Evolutionary conservation across 352 stramenopile species (phyloP).

Genomic region (Phytophthora pini): DNA sequence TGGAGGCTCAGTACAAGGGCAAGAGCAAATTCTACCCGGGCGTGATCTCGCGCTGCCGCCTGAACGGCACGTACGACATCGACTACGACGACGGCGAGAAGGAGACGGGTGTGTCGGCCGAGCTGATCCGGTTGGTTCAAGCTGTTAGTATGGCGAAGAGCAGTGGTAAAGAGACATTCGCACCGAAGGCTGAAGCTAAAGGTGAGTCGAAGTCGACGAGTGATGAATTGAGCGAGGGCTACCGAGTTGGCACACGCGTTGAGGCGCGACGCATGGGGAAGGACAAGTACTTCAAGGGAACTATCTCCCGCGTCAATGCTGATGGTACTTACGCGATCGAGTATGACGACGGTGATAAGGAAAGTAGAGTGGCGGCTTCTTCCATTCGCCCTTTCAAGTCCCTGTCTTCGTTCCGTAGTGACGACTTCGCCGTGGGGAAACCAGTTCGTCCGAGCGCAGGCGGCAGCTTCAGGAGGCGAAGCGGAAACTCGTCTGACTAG

Average conservation of each 20-base stretch:
- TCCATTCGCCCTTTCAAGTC: constrained; percentile 46
- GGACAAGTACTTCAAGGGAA: constrained; percentile 66
- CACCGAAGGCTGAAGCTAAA: constrained; percentile 9
- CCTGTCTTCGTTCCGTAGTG: constrained; percentile 29
- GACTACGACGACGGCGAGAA: constrained; percentile 27
- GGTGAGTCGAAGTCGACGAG: constrained; percentile 5
- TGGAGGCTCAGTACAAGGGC: no score
- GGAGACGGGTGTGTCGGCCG: constrained; percentile 24
- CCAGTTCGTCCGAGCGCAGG: constrained; percentile 38
- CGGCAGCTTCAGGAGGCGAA: constrained; percentile 44
- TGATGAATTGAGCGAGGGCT: constrained; percentile 1
- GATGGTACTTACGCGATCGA: constrained; percentile 76
- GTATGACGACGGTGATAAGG: constrained; percentile 81
- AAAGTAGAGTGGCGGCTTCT: constrained; percentile 45
- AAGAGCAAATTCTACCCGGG: constrained; percentile 28
- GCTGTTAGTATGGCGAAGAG: constrained; percentile 31
- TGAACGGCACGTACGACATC: constrained; percentile 28
- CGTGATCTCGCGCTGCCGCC: constrained; percentile 21
- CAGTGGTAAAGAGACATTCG: constrained; percentile 1
- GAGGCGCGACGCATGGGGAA: constrained; percentile 73
- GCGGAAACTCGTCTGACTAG: constrained; percentile 57
- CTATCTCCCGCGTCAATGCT: constrained; percentile 46
- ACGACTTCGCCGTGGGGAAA: constrained; percentile 44
- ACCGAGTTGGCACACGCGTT: constrained; percentile 37
- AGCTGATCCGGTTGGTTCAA: constrained; percentile 6